phyloP scores from a whole-genome alignment of 75 land plant species.

The Azolla pinnata region DNA sequence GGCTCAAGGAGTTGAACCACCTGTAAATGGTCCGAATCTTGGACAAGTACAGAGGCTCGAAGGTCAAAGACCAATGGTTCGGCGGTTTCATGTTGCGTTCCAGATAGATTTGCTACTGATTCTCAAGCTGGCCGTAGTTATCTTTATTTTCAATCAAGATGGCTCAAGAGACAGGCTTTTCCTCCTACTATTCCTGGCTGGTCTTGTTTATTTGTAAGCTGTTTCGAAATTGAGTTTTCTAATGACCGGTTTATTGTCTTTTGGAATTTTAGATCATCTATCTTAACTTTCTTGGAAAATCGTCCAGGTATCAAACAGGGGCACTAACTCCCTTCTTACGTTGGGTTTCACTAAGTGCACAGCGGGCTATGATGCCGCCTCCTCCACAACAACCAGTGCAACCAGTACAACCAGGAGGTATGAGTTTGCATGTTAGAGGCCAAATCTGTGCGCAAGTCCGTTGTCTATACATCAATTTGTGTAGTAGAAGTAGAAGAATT shows the following conservation, averaged over 20 bases:
- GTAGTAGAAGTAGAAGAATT: too few relatives aligned
- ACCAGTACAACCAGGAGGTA: conserved; percentile 20
- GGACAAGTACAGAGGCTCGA: conserved; percentile 25
- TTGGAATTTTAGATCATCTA: neutral
- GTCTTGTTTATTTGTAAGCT: conserved; percentile 79
- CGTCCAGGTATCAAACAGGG: conserved; percentile 83
- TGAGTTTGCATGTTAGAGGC: neutral
- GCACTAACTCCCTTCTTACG: conserved; percentile 66
- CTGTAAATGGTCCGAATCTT: conserved; percentile 15
- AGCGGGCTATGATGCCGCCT: conserved; percentile 61
- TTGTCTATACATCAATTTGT: too few relatives aligned
- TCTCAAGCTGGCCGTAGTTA: conserved; percentile 75
- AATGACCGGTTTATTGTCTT: neutral
- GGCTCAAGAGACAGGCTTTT: conserved; percentile 76
- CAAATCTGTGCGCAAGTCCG: neutral
- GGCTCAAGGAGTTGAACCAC: conserved; percentile 37
- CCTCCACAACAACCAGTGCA: conserved; percentile 38
- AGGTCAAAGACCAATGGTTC: conserved; percentile 59
- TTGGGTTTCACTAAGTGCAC: conserved; percentile 73
- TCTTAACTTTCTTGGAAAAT: neutral
- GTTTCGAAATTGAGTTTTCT: neutral
- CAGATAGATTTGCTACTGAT: conserved; percentile 84
- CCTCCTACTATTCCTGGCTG: conserved; percentile 64
- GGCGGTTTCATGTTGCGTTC: conserved; percentile 85
- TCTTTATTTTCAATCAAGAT: conserved; percentile 91